Evolutionary conservation across 768 basidiomycete genomes (phyloP).

Genomic region (Pleurotus tuber-regium): DNA sequence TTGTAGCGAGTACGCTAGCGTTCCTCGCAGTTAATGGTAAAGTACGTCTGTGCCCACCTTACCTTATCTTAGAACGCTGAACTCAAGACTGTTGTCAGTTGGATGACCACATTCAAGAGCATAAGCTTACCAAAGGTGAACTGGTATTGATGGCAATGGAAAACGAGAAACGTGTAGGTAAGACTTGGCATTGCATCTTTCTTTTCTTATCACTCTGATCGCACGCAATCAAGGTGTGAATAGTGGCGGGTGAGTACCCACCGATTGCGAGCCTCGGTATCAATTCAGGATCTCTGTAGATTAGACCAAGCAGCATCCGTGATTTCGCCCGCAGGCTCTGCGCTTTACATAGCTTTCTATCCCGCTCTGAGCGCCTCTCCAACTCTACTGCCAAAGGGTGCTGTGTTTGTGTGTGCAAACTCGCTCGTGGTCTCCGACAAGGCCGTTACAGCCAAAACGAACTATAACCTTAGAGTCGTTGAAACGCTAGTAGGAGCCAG

Average conservation of each 20-base stretch:
- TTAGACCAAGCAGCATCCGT: slow-evolving; percentile 94
- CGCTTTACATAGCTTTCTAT: slow-evolving; percentile 81
- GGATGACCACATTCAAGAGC: slow-evolving; percentile 11
- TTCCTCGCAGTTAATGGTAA: slow-evolving; percentile 80
- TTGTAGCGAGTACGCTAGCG: slow-evolving; percentile 80
- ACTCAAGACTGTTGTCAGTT: slow-evolving; percentile 13
- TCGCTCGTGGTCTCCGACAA: slow-evolving; percentile 84
- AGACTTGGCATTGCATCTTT: slow-evolving; percentile 12
- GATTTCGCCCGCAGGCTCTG: slow-evolving; percentile 66
- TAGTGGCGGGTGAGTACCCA: slow-evolving; percentile 62
- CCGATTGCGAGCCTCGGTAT: neutral
- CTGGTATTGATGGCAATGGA: slow-evolving; percentile 80
- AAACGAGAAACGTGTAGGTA: slow-evolving; percentile 81
- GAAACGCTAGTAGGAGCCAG: slow-evolving; percentile 83
- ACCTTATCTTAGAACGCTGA: neutral
- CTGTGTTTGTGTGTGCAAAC: slow-evolving; percentile 77
- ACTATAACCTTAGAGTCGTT: slow-evolving; percentile 91
- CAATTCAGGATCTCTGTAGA: slow-evolving; percentile 31
- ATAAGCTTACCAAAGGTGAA: slow-evolving; percentile 55
- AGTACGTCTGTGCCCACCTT: slow-evolving; percentile 25
- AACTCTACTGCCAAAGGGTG: slow-evolving; percentile 54
- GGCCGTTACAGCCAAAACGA: slow-evolving; percentile 66
- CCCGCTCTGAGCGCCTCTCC: slow-evolving; percentile 67
- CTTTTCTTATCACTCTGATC: slow-evolving; percentile 5
- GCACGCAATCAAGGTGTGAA: slow-evolving; percentile 50